A percentile compares a stretch with the other conserved stretches of the same genome.
phyloP scores from a whole-genome alignment of 805 yeast genomes.

The Ogataea methanolica region DNA sequence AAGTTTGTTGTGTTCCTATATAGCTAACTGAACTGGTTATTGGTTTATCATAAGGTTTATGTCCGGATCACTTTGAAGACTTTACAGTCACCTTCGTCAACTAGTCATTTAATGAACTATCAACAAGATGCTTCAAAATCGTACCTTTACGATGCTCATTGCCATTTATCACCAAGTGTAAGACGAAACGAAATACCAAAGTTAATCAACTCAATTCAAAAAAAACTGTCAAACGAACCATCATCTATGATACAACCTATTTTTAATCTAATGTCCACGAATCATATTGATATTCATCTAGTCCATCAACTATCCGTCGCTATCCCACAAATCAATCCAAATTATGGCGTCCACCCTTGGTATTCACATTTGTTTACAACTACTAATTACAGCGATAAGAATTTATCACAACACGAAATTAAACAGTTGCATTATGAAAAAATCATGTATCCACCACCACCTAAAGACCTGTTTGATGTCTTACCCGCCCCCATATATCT shows the following conservation, averaged over 20 bases:
- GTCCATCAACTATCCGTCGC: conserved; percentile 18
- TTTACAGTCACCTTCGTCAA: not conserved
- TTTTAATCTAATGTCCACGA: conserved; percentile 46
- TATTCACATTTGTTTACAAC: conserved; percentile 59
- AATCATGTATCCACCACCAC: conserved; percentile 42
- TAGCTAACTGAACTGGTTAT: no score
- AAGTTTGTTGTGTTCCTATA: no score
- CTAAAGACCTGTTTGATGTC: conserved; percentile 33
- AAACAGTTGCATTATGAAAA: conserved; percentile 53
- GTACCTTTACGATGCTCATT: conserved; percentile 34
- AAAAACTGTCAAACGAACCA: conserved; percentile 1
- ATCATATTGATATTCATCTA: conserved; percentile 32
- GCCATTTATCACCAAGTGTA: conserved; percentile 31
- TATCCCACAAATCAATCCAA: conserved; percentile 33
- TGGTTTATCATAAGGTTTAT: no score
- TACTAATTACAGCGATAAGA: conserved; percentile 7
- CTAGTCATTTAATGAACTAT: not conserved
- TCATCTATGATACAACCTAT: conserved; percentile 1
- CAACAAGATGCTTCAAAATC: not conserved
- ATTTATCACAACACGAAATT: conserved; percentile 10
- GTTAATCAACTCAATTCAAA: conserved; percentile 2
- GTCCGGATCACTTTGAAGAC: no score
- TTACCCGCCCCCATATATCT: conserved; percentile 63
- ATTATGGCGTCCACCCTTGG: conserved; percentile 92
- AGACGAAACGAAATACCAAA: conserved; percentile 2